phyloP scores from a whole-genome alignment of 371 early-diverging fungal species.

The Lichtheimia hyalospora region DNA sequence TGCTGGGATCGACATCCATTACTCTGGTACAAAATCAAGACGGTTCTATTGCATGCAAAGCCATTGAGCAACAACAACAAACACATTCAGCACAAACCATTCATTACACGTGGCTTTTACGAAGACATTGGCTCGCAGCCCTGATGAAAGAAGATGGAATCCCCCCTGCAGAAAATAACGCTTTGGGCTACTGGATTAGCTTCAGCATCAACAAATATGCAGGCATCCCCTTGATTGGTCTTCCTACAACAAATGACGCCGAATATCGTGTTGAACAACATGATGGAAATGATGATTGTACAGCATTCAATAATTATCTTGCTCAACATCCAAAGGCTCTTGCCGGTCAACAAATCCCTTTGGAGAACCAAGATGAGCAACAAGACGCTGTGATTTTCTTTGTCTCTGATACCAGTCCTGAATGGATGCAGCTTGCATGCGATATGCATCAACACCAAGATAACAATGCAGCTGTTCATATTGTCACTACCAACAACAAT shows the following conservation, averaged over 20 bases:
- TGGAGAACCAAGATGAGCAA: not conserved
- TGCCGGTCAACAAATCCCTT: no score
- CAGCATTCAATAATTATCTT: no score
- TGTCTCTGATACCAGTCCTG: not conserved
- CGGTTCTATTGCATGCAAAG: not conserved
- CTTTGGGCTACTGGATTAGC: slow-evolving; percentile 9
- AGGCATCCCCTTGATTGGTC: slow-evolving; percentile 1
- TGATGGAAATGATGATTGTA: no score
- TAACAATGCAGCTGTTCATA: slow-evolving; percentile 1
- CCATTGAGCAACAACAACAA: slow-evolving; percentile 1
- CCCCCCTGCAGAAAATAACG: not conserved
- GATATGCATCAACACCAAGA: slow-evolving; percentile 7
- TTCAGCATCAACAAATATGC: not conserved
- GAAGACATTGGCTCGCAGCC: slow-evolving; percentile 5
- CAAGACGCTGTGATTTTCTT: not conserved
- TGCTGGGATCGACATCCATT: not conserved
- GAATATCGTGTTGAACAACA: no score
- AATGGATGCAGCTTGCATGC: slow-evolving; percentile 6
- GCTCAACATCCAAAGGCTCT: no score
- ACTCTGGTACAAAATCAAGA: not conserved
- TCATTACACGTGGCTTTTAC: slow-evolving; percentile 3
- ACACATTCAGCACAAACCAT: not conserved
- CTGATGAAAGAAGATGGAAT: not conserved
- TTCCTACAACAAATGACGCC: slow-evolving; percentile 2
- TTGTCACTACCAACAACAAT: not conserved